Evolutionary conservation across 164 flowering plant species (phyloP).

Genomic region (Annona squamosa): DNA sequence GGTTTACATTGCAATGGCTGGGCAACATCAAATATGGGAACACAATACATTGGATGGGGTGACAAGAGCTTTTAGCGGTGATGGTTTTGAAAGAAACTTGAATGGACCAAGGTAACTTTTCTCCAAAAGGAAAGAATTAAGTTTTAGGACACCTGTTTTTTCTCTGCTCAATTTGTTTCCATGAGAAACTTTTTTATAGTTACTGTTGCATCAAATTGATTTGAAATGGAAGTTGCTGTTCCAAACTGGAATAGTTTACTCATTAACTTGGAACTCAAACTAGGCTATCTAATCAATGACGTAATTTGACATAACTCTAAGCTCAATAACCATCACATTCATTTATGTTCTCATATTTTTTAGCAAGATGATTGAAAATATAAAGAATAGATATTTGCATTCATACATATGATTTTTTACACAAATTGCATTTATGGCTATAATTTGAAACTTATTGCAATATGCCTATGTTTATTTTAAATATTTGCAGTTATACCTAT

Average conservation of each 20-base stretch:
- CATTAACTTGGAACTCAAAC: background rate
- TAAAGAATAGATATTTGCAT: no score
- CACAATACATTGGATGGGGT: slow-evolving; percentile 62
- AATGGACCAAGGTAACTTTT: slow-evolving; percentile 73
- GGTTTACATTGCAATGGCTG: slow-evolving; percentile 96
- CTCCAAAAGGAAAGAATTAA: background rate
- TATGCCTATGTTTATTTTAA: no score
- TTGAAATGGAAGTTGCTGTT: background rate
- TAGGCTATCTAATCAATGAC: background rate
- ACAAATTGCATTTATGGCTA: no score
- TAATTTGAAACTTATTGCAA: no score
- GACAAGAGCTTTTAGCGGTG: slow-evolving; percentile 85
- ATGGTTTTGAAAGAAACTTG: slow-evolving; percentile 91
- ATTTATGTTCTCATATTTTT: no score
- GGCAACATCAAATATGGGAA: slow-evolving; percentile 97
- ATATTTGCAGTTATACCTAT: no score
- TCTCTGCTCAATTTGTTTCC: background rate
- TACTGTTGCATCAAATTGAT: background rate
- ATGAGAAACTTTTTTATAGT: background rate
- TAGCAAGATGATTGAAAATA: no score
- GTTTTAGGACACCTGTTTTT: background rate
- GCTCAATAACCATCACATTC: no score
- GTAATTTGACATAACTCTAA: no score
- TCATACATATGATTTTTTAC: no score
- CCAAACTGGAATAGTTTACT: background rate